These are phyloP conservation scores for Hyaloscypha hepaticicola DNA, from an alignment of 495 filamentous ascomycete species.

Conservation along the genomic window DNA sequence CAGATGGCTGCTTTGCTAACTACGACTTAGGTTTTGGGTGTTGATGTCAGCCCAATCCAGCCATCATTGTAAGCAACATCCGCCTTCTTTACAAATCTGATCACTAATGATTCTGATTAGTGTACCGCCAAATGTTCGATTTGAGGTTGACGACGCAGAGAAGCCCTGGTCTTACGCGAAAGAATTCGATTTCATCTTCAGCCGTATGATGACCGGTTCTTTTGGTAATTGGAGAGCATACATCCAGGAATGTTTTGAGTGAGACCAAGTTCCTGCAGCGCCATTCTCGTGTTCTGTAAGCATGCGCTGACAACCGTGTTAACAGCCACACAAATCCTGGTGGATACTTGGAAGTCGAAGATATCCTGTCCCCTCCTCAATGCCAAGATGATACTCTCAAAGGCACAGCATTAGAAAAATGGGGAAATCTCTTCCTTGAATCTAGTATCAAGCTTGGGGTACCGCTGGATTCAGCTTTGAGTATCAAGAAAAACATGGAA, in stretches of 20 bases:
- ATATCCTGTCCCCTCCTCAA: constrained; percentile 37
- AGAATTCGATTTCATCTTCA: constrained; percentile 34
- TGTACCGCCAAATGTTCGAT: constrained; percentile 34
- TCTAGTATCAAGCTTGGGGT: constrained; percentile 6
- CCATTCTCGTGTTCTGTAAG: not conserved
- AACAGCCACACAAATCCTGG: constrained; percentile 34
- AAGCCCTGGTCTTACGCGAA: constrained; percentile 33
- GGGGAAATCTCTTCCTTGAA: constrained; percentile 26
- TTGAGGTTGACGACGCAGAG: constrained; percentile 35
- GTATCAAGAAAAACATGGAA: constrained; percentile 39
- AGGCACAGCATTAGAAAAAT: not conserved
- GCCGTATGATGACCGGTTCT: constrained; percentile 17
- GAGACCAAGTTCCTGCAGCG: too few species aligned
- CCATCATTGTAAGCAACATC: not conserved
- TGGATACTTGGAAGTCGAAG: constrained; percentile 50
- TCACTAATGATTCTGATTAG: not conserved
- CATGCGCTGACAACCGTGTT: too few species aligned
- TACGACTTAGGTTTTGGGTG: constrained; percentile 57
- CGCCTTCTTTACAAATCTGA: not conserved
- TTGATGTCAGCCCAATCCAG: constrained; percentile 43
- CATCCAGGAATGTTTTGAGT: constrained; percentile 6
- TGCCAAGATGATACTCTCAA: constrained; percentile 33
- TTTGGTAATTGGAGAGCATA: constrained; percentile 5
- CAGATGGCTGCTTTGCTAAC: constrained; percentile 29
- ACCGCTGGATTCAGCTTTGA: constrained; percentile 25